Base-by-base conservation (phyloP, 1,139 yeast genomes). In the Candida sojae region DNA sequence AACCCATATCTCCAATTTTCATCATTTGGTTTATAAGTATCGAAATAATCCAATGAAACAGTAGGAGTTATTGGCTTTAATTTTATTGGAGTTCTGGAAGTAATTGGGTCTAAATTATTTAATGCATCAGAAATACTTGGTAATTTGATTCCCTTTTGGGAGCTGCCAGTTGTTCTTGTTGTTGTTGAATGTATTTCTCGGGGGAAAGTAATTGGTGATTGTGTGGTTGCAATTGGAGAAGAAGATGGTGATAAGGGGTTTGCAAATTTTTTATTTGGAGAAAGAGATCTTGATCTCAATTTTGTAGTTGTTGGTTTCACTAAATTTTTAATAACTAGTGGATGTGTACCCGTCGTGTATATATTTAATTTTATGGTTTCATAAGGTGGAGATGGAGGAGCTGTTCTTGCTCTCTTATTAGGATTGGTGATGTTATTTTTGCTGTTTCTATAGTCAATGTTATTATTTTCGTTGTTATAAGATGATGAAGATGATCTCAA, bases 341-440 rank as follows among this genome's bases (percentile, higher is more conserved):
- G 25, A 13, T 42, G 43, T 13, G 35, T 44, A 30, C 36, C 4
- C 38, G 38, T 41, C 7, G 42, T 36, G 39, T 36, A 36, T 23
- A n/a, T 11, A 30, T 30, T 23, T 6, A 30, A 10, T 28, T 35
- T 42, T n/a, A 33, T 17, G 17, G 47, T 13, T 39, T 55, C 55
- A 35, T 51, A 61, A n/a, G 77, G 74, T 3, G 75, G 77, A 21
- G 76, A 73, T 8, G 82, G 79, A 30, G 83, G 83, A 4, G 83
- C 83, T 4, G 83, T 78, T 58, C 77, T 66, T 10, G 80, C 70
- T 45, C 81, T 63, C 55, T 79, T 56, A 35, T 37, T 77, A 40
- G 53, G 54, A 11, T n/a, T 32, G n/a, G 10, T 32, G n/a, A 5
- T 23, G 31, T 12, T 26, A 23, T 8, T 9, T 1, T 2, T 11